These are phyloP conservation scores for Mortierella sp. DNA, from an alignment of 371 early-diverging fungal species.

Conservation along the genomic window DNA sequence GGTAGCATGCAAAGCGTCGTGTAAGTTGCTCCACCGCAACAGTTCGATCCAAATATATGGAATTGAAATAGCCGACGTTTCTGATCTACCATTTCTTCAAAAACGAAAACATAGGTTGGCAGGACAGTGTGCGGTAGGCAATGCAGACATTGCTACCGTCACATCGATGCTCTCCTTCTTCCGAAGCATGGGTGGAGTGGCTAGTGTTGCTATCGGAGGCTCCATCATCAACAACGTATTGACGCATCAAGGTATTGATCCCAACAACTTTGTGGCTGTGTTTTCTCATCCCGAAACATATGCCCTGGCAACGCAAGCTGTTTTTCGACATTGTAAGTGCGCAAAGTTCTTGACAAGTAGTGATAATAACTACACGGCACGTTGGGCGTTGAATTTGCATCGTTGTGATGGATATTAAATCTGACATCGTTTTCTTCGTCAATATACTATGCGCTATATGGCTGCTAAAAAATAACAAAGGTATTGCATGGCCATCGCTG, in stretches of 20 bases:
- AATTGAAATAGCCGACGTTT: neutral
- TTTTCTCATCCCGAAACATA: conserved; percentile 28
- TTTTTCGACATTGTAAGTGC: conserved; percentile 41
- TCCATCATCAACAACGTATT: conserved; percentile 60
- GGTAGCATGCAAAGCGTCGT: conserved; percentile 46
- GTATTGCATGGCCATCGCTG: conserved; percentile 43
- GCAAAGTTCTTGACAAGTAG: no score
- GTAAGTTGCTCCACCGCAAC: conserved; percentile 17
- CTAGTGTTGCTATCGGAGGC: conserved; percentile 58
- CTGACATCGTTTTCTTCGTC: no score
- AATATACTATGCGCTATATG: no score
- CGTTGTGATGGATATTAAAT: no score
- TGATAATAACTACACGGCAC: no score
- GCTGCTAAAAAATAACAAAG: conserved; percentile 4
- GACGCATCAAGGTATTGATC: conserved; percentile 18
- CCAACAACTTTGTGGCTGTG: conserved; percentile 22
- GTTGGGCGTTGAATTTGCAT: no score
- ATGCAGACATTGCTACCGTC: conserved; percentile 66
- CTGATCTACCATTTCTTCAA: no score
- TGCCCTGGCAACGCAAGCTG: conserved; percentile 25
- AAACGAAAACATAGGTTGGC: no score
- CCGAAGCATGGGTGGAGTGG: conserved; percentile 68
- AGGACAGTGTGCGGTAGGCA: conserved; percentile 65
- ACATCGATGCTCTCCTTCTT: conserved; percentile 73
- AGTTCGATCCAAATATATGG: neutral